Conservation (phyloP, 2,329 filamentous ascomycete genomes). For the Drechslerella stenobrocha region DNA sequence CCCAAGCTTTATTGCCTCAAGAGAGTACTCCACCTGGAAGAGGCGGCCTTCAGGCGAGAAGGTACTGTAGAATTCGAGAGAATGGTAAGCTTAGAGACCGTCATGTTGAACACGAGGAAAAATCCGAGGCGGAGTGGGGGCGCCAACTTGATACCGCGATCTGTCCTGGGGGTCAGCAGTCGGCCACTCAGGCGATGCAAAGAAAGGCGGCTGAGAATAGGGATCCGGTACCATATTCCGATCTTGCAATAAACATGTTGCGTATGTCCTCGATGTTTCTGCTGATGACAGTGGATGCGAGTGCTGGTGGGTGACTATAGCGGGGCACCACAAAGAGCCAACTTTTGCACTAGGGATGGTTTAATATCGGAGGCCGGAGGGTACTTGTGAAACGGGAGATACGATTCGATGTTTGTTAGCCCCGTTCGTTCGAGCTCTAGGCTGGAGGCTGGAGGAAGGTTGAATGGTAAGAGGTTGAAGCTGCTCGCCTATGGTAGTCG, state of each 20-base stretch:
- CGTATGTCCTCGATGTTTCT: slow-evolving; percentile 18
- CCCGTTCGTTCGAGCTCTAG: neutral
- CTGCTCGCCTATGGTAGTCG: neutral
- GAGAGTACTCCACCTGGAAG: slow-evolving; percentile 99
- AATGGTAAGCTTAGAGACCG: slow-evolving; percentile 23
- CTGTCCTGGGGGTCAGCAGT: slow-evolving; percentile 61
- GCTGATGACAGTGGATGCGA: neutral
- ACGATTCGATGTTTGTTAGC: neutral
- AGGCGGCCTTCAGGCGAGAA: slow-evolving; percentile 99
- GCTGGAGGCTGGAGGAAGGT: neutral
- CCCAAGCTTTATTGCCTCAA: slow-evolving; percentile 99
- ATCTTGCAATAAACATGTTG: slow-evolving; percentile 99
- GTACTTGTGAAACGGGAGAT: neutral
- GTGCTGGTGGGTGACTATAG: neutral
- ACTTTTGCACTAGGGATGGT: neutral
- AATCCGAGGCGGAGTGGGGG: slow-evolving; percentile 53
- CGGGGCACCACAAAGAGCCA: neutral
- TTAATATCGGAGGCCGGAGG: neutral
- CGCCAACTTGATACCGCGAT: slow-evolving; percentile 97
- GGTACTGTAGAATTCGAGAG: slow-evolving; percentile 65
- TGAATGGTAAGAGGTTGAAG: neutral
- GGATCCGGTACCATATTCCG: slow-evolving; percentile 82
- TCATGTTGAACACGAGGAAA: neutral
- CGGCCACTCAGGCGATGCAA: slow-evolving; percentile 39
- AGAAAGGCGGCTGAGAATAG: slow-evolving; percentile 28